Evolutionary conservation across 345 rosid species (phyloP), one percentile per base, ranked within the genome.

Genomic region (Hibiscus trionum): DNA sequence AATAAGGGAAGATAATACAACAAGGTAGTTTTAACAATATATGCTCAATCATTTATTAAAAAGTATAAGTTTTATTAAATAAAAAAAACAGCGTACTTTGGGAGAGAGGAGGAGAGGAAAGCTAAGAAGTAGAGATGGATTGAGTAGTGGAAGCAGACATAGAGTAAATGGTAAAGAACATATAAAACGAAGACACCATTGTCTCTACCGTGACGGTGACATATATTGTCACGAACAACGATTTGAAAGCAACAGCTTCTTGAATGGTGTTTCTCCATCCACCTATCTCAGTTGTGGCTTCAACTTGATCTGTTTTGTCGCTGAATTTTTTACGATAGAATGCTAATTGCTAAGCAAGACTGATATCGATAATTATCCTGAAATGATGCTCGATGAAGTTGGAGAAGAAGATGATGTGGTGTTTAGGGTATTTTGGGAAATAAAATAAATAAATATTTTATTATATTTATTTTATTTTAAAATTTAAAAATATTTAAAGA

Each of bases 361-460:
- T 2, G 44, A 1, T 2, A 31, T 31, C 2, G 2, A 3, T 31
- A 31, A 3, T 31, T 31, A 31, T 31, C 33, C 33, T 3, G 2
- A 31, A 31, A 31, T 31, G 3, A 31, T 31, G 33, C 87, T 71
- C 99, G 77, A 98, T 98, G 67, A 95, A 91, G 83, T 92, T 98
- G 42, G 92, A 96, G 67, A 95, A 89, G 78, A 92, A 95, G n/a
- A n/a, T n/a, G n/a, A n/a, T n/a, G n/a, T n/a, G n/a, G n/a, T 29
- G 31, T 29, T 29, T 29, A 2, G 31, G 31, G 31, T 29, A 29
- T 29, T 29, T 29, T 29, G 31, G 31, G 4, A 29, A 29, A 29
- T 29, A 2, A 29, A 29, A 29, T 29, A 0, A 29, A 29, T 29
- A 29, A 29, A 29, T 29, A 29, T 29, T 29, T 29, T 29, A 29